Evolutionary conservation across 768 basidiomycete genomes (phyloP).

Genomic region (Mycena maculata): DNA sequence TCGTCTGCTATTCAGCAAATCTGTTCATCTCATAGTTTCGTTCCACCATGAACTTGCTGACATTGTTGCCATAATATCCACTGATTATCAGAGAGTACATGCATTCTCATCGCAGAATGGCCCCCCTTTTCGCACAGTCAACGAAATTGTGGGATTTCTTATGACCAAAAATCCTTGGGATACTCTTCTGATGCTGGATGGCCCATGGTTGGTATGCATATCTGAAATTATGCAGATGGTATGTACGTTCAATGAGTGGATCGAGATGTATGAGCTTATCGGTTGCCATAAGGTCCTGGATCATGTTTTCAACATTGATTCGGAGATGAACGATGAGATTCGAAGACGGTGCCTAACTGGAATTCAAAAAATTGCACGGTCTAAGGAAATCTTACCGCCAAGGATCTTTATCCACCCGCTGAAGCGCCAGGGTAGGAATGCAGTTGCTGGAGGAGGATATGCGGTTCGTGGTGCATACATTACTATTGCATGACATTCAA

Average conservation of each 20-base stretch:
- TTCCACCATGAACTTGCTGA: background rate
- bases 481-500: background rate
- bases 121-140: background rate
- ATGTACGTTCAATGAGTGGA: background rate
- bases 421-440: slow-evolving; percentile 1
- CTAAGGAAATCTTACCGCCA: background rate
- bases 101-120: background rate
- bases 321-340: background rate
- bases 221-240: slow-evolving; percentile 1
- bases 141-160: background rate
- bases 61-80: background rate
- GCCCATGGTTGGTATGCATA: background rate
- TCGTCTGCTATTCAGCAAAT: background rate
- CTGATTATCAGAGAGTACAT: background rate
- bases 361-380: slow-evolving; percentile 1
- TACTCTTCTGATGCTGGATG: background rate
- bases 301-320: slow-evolving; percentile 3
- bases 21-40: background rate
- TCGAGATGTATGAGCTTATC: background rate
- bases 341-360: background rate
- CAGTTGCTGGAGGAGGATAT: slow-evolving; percentile 9
- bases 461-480: background rate
- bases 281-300: background rate
- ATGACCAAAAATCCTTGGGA: slow-evolving; percentile 1
- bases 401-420: background rate